Base-by-base conservation (phyloP, 495 filamentous ascomycete species). In the Gamarada debralockiae region DNA sequence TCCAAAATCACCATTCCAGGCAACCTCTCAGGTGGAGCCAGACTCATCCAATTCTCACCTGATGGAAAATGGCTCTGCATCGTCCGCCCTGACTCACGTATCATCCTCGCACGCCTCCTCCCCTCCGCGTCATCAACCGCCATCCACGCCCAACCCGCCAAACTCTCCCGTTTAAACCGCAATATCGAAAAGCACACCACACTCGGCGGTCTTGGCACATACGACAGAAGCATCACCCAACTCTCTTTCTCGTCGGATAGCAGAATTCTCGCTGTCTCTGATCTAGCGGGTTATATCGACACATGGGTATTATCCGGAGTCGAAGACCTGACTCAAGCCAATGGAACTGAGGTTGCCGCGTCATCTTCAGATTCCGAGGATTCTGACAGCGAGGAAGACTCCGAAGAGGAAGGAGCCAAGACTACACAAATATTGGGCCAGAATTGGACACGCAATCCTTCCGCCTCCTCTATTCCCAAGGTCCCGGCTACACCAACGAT, bases 211-310 rank as follows among this genome's bases (percentile, higher is more conserved):
- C 74, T 91, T 37, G 89, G 87, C n/a, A 70, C 70, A 5, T 97
- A 96, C 68, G 80, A 92, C 48, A 77, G 85, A 58, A 82, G 80
- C 21, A 82, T 97, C 36, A 86, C 77, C 18, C 81, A 88, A 37
- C 69, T 83, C 15, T 76, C 82, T 0, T 97, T 97, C 66, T 95
- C 91, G 8, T 72, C 83, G 5, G 86, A 95, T 59, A 89, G 89
- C 67, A 80, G 77, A 48, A 79, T 96, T 46, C 65, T 97, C 14
- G 87, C 83, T 7, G 79, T 83, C 13, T 82, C 84, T 29, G 95
- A 97, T 67, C 64, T 97, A 20, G 83, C 84, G 43, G 95, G 95
- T 23, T 86, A 83, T 65, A 77, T 99, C 24, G 92, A 97, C 63
- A 89, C 83, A 13, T 99, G 90, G 83, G 67, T 87, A 3, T 67